Evolutionary conservation across 192 early-diverging fungal genomes (phyloP).

Genomic region (Allomyces arbusculus): DNA sequence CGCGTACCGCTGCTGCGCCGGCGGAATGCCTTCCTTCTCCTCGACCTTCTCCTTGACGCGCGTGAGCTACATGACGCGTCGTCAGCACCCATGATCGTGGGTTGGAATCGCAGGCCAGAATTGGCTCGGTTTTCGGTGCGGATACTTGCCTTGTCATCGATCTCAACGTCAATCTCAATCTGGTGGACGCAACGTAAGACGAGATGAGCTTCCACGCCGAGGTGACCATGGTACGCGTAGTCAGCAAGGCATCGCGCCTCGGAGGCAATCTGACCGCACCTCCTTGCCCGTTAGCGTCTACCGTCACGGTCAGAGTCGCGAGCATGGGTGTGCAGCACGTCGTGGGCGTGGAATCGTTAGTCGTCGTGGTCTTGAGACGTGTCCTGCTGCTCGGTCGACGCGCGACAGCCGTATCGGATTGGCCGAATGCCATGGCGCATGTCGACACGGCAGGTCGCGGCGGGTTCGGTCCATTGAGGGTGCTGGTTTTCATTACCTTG

Average conservation of each 20-base stretch:
- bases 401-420: no score
- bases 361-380: no score
- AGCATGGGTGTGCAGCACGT: neutral
- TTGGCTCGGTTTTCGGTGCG: neutral
- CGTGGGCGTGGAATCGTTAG: neutral
- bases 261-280: neutral
- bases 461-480: no score
- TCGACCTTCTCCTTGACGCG: slow-evolving; percentile 82
- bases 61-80: slow-evolving; percentile 25
- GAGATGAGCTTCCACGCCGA: neutral
- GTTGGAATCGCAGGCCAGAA: neutral
- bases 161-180: slow-evolving; percentile 82
- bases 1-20: slow-evolving; percentile 62
- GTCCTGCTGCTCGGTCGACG: no score
- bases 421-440: no score
- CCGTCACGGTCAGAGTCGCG: neutral
- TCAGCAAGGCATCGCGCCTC: neutral
- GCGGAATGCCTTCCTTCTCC: slow-evolving; percentile 94
- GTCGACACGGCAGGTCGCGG: no score
- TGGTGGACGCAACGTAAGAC: slow-evolving; percentile 8
- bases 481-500: neutral
- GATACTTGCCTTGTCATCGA: slow-evolving; percentile 33
- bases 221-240: no score
- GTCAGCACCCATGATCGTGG: neutral
- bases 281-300: neutral